A percentile compares a stretch with the other conserved stretches of the same genome.
Conservation (phyloP, 2,329 filamentous ascomycete species). For the Tolypocladium sp. region DNA sequence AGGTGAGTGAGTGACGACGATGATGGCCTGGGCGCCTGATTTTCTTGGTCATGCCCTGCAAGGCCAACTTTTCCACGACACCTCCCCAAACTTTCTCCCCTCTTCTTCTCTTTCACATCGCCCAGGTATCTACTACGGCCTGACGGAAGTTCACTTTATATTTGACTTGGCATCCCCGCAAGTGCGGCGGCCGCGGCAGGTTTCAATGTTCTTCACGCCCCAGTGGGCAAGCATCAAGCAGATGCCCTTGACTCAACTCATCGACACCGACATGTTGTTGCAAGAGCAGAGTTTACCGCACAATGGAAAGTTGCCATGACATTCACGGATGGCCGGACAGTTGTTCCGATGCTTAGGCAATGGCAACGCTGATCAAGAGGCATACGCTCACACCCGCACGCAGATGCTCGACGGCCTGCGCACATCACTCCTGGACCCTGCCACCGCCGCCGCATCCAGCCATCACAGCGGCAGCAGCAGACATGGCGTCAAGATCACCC, state of each 20-base stretch:
- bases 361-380: not conserved
- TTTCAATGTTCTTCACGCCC: not conserved
- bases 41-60: not conserved
- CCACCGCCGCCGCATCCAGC: not conserved
- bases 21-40: conserved; percentile 2
- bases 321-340: not conserved
- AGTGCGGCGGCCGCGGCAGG: not conserved
- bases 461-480: conserved; percentile 1
- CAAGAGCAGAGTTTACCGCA: not conserved
- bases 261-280: not conserved
- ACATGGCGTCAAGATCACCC: conserved; percentile 19
- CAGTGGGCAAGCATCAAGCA: not conserved
- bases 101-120: not conserved
- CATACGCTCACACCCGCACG: not conserved
- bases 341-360: not conserved
- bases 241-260: not conserved
- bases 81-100: not conserved
- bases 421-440: not conserved
- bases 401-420: conserved; percentile 7
- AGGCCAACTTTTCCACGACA: not conserved
- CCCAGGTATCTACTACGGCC: too few relatives aligned
- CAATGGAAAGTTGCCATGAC: not conserved
- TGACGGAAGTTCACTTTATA: too few relatives aligned
- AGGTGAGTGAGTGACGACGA: conserved; percentile 33
- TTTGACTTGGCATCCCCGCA: not conserved